phyloP scores from a whole-genome alignment of 306 rosid genomes.

The Malus asiatica region DNA sequence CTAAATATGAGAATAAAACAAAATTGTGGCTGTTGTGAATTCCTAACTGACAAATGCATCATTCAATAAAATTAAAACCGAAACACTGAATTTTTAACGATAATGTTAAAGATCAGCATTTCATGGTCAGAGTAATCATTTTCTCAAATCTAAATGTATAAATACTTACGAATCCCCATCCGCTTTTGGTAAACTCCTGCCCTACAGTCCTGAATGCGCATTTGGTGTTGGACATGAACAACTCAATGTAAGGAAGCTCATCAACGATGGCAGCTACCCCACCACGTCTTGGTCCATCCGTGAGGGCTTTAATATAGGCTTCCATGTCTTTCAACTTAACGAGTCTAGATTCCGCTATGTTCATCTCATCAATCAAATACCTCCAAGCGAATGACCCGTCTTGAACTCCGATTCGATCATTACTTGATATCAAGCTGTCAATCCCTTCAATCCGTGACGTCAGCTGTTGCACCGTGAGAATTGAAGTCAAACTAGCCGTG shows the following conservation, averaged over 20 bases:
- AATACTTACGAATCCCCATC: slow-evolving; percentile 88
- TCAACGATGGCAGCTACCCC: slow-evolving; percentile 85
- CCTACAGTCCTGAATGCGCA: slow-evolving; percentile 69
- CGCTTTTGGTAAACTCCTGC: slow-evolving; percentile 76
- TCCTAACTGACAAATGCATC: neutral
- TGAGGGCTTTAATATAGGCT: slow-evolving; percentile 45
- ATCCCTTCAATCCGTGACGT: slow-evolving; percentile 69
- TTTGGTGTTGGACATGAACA: slow-evolving; percentile 42
- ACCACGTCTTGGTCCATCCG: slow-evolving; percentile 49
- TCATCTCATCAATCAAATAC: slow-evolving; percentile 58
- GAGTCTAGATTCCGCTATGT: slow-evolving; percentile 57
- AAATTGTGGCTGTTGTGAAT: neutral
- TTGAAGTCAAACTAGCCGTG: slow-evolving; percentile 90
- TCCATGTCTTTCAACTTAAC: slow-evolving; percentile 43
- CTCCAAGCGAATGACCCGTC: slow-evolving; percentile 64
- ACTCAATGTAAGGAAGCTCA: slow-evolving; percentile 76
- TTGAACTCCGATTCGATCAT: slow-evolving; percentile 66
- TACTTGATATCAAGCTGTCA: slow-evolving; percentile 57
- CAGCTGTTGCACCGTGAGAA: slow-evolving; percentile 72
- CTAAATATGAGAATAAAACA: slow-evolving; percentile 3
- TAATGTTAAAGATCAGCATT: neutral
- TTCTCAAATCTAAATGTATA: neutral
- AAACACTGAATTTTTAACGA: neutral
- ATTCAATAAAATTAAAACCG: no score
- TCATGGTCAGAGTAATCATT: neutral